Percentiles rank a stretch among this genome's conserved stretches.
Evolutionary conservation across 768 basidiomycete species (phyloP).

Genomic region (Mycena maculata): DNA sequence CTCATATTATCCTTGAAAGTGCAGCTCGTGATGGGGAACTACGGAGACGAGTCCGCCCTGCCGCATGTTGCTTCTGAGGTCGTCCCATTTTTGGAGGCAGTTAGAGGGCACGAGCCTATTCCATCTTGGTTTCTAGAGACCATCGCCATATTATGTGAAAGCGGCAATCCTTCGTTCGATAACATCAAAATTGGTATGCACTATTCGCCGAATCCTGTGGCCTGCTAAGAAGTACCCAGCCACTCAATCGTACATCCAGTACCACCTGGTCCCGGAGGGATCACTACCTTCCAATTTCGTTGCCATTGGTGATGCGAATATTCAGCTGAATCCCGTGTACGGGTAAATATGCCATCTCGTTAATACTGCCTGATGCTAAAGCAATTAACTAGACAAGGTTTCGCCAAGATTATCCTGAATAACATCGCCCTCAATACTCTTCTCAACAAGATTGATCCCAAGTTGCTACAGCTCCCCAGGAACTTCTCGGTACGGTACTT

Average conservation of each 20-base stretch:
- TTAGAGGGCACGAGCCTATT: constrained; percentile 7
- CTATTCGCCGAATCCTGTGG: constrained; percentile 15
- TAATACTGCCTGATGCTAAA: background rate
- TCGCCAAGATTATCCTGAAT: constrained; percentile 37
- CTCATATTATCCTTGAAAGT: constrained; percentile 5
- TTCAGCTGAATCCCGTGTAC: constrained; percentile 37
- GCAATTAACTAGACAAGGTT: constrained; percentile 31
- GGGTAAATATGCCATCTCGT: constrained; percentile 29
- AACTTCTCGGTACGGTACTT: constrained; percentile 25
- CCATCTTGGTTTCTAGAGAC: constrained; percentile 17
- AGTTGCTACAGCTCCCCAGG: background rate
- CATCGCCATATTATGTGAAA: constrained; percentile 11
- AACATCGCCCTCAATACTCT: constrained; percentile 35
- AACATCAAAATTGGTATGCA: constrained; percentile 24
- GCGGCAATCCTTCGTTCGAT: background rate
- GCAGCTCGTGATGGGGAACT: background rate
- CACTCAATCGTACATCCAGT: constrained; percentile 25
- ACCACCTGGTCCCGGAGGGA: constrained; percentile 25
- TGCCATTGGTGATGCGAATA: no score
- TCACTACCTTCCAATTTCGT: constrained; percentile 38
- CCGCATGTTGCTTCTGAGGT: constrained; percentile 1
- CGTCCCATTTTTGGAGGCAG: constrained; percentile 1
- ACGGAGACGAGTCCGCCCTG: constrained; percentile 1
- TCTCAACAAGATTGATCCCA: constrained; percentile 13
- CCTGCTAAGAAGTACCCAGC: background rate